Base-by-base conservation (phyloP, 2,329 filamentous ascomycete species). In the Emmonsia crescens region DNA sequence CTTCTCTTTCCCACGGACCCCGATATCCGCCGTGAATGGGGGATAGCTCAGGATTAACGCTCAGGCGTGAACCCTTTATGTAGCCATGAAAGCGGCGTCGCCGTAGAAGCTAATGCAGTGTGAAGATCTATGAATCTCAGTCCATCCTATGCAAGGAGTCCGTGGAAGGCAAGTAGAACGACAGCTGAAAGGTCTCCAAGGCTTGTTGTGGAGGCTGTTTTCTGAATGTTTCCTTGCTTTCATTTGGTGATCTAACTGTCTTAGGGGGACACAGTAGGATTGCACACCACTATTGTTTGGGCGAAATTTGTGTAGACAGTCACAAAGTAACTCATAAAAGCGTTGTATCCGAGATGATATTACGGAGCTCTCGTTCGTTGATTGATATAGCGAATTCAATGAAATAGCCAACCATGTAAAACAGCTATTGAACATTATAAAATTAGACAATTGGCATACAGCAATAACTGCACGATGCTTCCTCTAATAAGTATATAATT, bases 41-140 rank as follows among this genome's bases (percentile, higher is more conserved):
- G 77, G 76, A 57, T 76, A 77, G 33, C 74, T 75, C 65, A 80
- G 78, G 42, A 83, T 70, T 66, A 82, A 81, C 0, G 80, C 55
- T 79, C 77, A 2, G 77, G 78, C 1, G 76, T 78, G 67, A 79
- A 80, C 5, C 76, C 74, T 62, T 81, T 81, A 73, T 79, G 82
- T 29, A 78, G 68, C 36, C 77, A 71, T 12, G 74, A 78, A 1
- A 80, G 80, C 1, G 81, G 80, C 0, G 80, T 83, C 14, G 80
- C 76, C 36, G 80, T 80, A 67, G 80, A 77, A 0, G 82, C 82
- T 80, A 82, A 82, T 0, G 85, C 84, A 1, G 84, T 82, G 67
- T 87, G 85, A 70, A 85, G 87, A 66, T 86, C 82, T 0, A 83
- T 86, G 67, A 86, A 84, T 5, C 83, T 80, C 24, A 87, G 71